Base-by-base conservation (phyloP, 495 filamentous ascomycete genomes). In the Neurospora sp. region DNA sequence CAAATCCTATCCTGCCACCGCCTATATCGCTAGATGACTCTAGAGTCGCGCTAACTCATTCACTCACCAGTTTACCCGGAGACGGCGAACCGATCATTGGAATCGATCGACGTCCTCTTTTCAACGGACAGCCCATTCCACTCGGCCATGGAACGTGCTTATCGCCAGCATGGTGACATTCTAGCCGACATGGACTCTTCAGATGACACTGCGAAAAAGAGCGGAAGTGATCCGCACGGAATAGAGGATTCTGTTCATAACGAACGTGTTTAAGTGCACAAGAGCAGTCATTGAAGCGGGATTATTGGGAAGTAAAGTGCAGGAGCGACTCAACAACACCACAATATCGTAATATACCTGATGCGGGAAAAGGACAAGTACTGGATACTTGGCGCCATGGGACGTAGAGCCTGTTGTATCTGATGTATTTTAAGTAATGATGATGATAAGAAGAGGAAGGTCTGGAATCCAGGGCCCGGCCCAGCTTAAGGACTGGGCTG, bases 51-150 rank as follows among this genome's bases (percentile, higher is more conserved):
- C 74, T 75, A 75, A 75, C 45, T 69, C 40, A 36, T 31, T 39
- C 17, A 6, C 38, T 34, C 17, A 39, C 69, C 74, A 75, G 74
- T 92, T 82, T 92, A 92, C 78, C 91, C 91, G 8, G 91, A 93
- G 78, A 93, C 91, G 0, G 88, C 89, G 6, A 88, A 88, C 74
- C 89, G 91, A 70, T 90, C 87, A 15, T 84, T 93, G 21, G 91
- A 93, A 74, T 90, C 92, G 77, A 90, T 93, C 82, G 91, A 93
- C 74, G 84, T 83, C 71, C 90, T 92, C 78, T 92, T 93, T 78
- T 73, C 74, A 15, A 73, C 74, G 54, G 40, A 75, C 37, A 73
- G 40, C 24, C 74, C 74, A 39, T 75, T 73, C 72, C 40, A 71
- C 48, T 75, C 69, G 74, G 69, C 73, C 37, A 75, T 75, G 74